Evolutionary conservation across 2,329 filamentous ascomycete genomes (phyloP).

Genomic region (Trichoderma asperellum): DNA sequence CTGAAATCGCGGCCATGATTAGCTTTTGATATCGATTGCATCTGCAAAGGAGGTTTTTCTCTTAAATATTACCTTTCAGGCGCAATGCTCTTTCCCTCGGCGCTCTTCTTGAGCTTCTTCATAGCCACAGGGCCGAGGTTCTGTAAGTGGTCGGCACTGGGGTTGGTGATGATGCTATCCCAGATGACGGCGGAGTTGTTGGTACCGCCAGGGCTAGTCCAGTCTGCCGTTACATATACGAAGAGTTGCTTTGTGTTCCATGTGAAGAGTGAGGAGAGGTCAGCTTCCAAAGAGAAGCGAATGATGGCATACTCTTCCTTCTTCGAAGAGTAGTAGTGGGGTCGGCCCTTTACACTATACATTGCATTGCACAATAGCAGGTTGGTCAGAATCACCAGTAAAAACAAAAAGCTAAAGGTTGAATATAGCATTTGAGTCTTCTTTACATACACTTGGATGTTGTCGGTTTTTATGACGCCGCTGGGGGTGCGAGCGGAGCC

Average conservation of each 20-base stretch:
- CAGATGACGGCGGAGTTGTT: constrained; percentile 85
- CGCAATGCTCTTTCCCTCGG: constrained; percentile 63
- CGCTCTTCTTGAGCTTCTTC: constrained; percentile 64
- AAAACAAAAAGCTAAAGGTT: constrained; percentile 17
- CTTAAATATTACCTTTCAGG: constrained; percentile 54
- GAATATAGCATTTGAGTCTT: too few relatives aligned
- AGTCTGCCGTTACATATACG: constrained; percentile 88
- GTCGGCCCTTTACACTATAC: constrained; percentile 79
- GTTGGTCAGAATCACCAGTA: background rate
- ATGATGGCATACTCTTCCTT: constrained; percentile 96
- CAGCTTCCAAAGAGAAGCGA: constrained; percentile 88
- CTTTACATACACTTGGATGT: constrained; percentile 79
- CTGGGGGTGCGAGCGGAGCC: constrained; percentile 69
- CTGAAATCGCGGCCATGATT: constrained; percentile 42
- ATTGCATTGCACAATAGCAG: constrained; percentile 21
- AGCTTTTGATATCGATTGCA: background rate
- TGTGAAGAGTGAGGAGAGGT: constrained; percentile 90
- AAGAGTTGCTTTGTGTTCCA: constrained; percentile 99
- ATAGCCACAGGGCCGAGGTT: constrained; percentile 63
- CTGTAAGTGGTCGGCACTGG: constrained; percentile 64
- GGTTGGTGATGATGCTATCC: constrained; percentile 88
- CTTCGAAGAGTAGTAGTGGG: constrained; percentile 93
- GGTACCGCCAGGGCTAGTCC: constrained; percentile 51
- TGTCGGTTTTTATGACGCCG: constrained; percentile 65
- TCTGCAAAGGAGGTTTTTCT: background rate